Base-by-base conservation (phyloP, 2,329 filamentous ascomycete genomes). In the Fonsecaea pedrosoi region DNA sequence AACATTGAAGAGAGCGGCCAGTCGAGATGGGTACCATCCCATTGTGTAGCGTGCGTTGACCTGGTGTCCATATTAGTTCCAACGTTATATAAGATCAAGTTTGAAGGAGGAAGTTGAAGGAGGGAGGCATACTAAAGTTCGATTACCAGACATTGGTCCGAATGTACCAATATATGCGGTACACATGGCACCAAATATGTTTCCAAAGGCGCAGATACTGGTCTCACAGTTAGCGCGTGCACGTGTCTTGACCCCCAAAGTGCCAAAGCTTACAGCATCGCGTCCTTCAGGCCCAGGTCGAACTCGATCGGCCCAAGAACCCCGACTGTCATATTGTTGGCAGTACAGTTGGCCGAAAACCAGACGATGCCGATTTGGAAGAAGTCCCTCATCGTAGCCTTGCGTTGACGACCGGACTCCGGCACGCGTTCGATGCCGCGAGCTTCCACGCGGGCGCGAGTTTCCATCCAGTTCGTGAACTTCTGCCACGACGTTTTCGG, bases 1-100 rank as follows among this genome's bases (percentile, higher is more conserved):
- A 53, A 90, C 78, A 72, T 89, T 89, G 63, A 90, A 78, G 25
- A 89, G 72, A 15, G 88, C 86, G 38, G 89, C 82, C 4, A 90
- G 77, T 75, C 89, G 89, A 57, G 84, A 84, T 0, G 87, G 87
- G 81, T 84, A 89, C 85, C 86, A 89, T 8, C 87, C 87, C 83
- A 89, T 89, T n/a, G 84, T 79, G 72, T 87, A 89, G 8, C 86
- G 82, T 40, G 42, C 42, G 45, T 61, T 61, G 34, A 61, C 30
- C 54, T 55, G 32, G 30, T 2, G 30, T 3, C 30, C 2, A 55
- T 25, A n/a, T 61, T 34, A 61, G 59, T 54, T 40, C 21, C 15
- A 21, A 45, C 15, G 8, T 61, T 37, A 15, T 35, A 37, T 54
- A 15, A 25, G 34, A 13, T 18, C 48, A 18, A 38, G 35, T 34